phyloP scores from a whole-genome alignment of 2,329 filamentous ascomycete genomes.

The Stagonosporopsis vannaccii region DNA sequence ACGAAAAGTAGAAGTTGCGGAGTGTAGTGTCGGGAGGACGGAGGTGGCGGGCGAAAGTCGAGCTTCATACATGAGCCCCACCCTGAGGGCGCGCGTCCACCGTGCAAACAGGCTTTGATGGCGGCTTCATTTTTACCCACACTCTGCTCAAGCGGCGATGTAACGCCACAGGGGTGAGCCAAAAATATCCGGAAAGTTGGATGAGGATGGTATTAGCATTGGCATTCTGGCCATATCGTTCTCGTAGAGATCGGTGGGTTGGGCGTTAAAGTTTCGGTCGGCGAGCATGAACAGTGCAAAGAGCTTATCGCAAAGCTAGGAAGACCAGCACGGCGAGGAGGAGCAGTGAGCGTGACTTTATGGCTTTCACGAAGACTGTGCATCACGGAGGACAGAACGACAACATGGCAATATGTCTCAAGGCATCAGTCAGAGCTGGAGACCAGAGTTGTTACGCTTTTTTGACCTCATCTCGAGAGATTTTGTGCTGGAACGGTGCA shows the following conservation, averaged over 20 bases:
- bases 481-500: not conserved
- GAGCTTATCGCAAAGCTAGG: constrained; percentile 1
- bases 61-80: constrained; percentile 11
- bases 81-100: not conserved
- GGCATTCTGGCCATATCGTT: not conserved
- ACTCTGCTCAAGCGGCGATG: not conserved
- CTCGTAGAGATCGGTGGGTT: not conserved
- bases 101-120: not conserved
- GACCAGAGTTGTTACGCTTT: not conserved
- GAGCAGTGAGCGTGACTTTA: not conserved
- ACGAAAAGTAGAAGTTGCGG: not conserved
- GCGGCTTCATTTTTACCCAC: constrained; percentile 13
- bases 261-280: not conserved
- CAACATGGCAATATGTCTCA: not conserved
- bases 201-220: constrained; percentile 5
- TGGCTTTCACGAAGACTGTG: not conserved
- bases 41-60: constrained; percentile 6
- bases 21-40: constrained; percentile 15
- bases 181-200: constrained; percentile 16
- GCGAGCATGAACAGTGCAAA: not conserved
- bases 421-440: not conserved
- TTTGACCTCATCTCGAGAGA: not conserved
- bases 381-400: not conserved
- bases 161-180: constrained; percentile 5
- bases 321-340: not conserved